These are phyloP conservation scores for cucumber (Cucumis sativus) DNA, from an alignment of 306 rosid species.

Conservation along the genomic window DNA sequence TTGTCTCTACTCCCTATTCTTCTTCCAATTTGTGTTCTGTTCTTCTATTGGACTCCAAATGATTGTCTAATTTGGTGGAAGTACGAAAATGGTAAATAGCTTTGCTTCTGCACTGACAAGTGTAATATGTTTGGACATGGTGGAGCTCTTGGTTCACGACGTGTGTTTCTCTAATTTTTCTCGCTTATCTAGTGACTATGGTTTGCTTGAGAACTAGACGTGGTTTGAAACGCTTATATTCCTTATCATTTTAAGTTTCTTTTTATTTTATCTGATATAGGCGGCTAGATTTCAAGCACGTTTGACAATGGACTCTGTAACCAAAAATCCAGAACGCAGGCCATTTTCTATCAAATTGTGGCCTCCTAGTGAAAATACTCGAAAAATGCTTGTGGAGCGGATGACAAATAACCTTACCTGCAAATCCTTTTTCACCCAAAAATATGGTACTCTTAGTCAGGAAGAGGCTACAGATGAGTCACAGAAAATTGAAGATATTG, in stretches of 20 bases:
- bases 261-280: slow-evolving; percentile 17
- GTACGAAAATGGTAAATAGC: neutral
- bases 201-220: neutral
- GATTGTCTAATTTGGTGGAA: neutral
- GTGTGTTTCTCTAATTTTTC: neutral
- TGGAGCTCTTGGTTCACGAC: neutral
- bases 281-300: slow-evolving; percentile 18
- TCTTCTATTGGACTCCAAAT: neutral
- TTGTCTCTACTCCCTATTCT: neutral
- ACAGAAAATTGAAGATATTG: slow-evolving; percentile 53
- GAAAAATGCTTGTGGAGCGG: slow-evolving; percentile 76
- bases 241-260: neutral
- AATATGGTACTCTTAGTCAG: slow-evolving; percentile 49
- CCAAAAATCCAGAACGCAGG: slow-evolving; percentile 30
- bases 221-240: neutral
- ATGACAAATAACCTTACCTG: slow-evolving; percentile 69
- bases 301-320: slow-evolving; percentile 38
- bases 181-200: neutral
- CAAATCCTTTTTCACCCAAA: slow-evolving; percentile 70
- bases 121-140: neutral
- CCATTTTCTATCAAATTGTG: slow-evolving; percentile 82
- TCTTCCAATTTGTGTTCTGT: neutral
- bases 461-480: slow-evolving; percentile 88
- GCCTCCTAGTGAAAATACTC: slow-evolving; percentile 95
- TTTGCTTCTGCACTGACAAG: neutral